A percentile compares a stretch with the other conserved stretches of the same genome.
phyloP scores from a whole-genome alignment of 2,329 filamentous ascomycete species.

The Allantophomopsis cytisporea region DNA sequence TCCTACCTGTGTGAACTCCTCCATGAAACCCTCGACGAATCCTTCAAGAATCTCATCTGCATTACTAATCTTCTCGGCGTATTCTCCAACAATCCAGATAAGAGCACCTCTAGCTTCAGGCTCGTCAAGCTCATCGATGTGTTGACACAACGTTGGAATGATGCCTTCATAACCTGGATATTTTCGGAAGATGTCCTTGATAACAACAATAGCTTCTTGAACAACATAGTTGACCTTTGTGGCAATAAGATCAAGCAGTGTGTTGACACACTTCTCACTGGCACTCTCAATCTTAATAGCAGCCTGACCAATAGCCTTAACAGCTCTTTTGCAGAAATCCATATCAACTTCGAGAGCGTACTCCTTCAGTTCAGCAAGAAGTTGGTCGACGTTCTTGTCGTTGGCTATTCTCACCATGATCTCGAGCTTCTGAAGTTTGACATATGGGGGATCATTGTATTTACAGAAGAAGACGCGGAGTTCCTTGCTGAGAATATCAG shows the following conservation, averaged over 20 bases:
- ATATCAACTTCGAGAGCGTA: conserved; percentile 98
- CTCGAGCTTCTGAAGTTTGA: conserved; percentile 95
- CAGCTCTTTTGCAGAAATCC: conserved; percentile 90
- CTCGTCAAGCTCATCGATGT: conserved; percentile 94
- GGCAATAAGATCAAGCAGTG: conserved; percentile 83
- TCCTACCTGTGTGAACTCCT: conserved; percentile 85
- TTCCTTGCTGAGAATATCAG: conserved; percentile 93
- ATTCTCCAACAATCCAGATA: conserved; percentile 98
- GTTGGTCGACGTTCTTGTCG: conserved; percentile 88
- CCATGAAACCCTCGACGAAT: conserved; percentile 89
- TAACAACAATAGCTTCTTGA: conserved; percentile 95
- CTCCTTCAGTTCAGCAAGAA: conserved; percentile 89
- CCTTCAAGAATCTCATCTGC: conserved; percentile 86
- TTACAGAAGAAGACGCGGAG: conserved; percentile 99
- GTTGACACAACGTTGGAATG: conserved; percentile 89
- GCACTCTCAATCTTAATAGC: conserved; percentile 97
- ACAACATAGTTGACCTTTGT: conserved; percentile 99
- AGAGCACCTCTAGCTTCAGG: conserved; percentile 79
- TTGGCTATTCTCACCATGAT: conserved; percentile 99
- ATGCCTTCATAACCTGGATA: conserved; percentile 97
- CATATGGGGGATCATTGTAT: conserved; percentile 95
- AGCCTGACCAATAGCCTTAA: conserved; percentile 93
- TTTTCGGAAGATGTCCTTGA: conserved; percentile 96
- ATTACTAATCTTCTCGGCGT: conserved; percentile 98
- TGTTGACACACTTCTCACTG: conserved; percentile 91